Evolutionary conservation across 2,329 filamentous ascomycete genomes (phyloP).

Genomic region (Cyclaneusma minus): DNA sequence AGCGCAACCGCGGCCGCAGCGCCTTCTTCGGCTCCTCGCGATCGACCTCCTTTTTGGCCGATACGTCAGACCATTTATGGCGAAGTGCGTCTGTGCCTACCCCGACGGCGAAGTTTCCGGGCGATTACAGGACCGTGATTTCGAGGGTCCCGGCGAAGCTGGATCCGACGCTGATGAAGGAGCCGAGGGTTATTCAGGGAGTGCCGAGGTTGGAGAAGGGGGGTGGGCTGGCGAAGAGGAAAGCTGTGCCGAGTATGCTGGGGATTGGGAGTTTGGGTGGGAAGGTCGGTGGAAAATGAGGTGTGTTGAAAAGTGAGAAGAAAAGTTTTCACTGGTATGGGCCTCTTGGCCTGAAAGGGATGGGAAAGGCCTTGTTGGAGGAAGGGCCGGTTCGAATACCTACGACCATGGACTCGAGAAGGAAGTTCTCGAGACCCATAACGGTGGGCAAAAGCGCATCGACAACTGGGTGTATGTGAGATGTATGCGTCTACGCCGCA

Average conservation of each 20-base stretch:
- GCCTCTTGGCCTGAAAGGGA: too few species aligned
- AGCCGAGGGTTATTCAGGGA: conserved; percentile 78
- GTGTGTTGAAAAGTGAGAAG: background rate
- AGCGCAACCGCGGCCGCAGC: conserved; percentile 47
- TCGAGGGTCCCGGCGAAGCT: conserved; percentile 66
- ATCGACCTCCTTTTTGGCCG: conserved; percentile 45
- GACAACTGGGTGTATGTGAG: too few species aligned
- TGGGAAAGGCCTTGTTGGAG: too few species aligned
- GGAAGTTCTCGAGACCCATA: too few species aligned
- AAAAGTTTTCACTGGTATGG: too few species aligned
- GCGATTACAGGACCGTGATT: conserved; percentile 44
- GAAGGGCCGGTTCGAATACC: too few species aligned
- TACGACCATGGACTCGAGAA: too few species aligned
- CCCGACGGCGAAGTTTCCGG: conserved; percentile 44
- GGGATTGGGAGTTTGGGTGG: too few species aligned
- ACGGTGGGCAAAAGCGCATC: too few species aligned
- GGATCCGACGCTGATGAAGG: conserved; percentile 77
- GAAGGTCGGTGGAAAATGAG: background rate
- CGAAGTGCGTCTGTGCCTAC: conserved; percentile 47
- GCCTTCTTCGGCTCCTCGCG: conserved; percentile 28
- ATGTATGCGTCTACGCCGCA: too few species aligned
- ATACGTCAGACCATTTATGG: conserved; percentile 69
- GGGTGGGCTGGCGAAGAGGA: conserved; percentile 17
- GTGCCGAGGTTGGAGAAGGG: conserved; percentile 42
- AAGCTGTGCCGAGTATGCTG: conserved; percentile 20